These are phyloP conservation scores for Aspergillus taichungensis DNA, from an alignment of 495 filamentous ascomycete genomes.

Conservation along the genomic window DNA sequence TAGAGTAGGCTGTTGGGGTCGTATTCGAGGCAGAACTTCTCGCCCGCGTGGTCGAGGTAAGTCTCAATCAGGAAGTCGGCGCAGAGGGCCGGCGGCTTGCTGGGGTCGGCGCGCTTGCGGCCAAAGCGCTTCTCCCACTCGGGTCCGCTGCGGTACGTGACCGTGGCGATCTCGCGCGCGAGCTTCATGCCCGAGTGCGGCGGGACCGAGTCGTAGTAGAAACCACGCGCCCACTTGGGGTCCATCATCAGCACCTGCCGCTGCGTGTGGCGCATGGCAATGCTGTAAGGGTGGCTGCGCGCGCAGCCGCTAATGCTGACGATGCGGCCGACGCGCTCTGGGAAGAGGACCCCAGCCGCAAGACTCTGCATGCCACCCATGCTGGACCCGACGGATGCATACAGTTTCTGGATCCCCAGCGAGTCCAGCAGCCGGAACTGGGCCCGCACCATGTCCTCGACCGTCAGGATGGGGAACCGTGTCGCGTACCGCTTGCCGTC, in stretches of 20 bases:
- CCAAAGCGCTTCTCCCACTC: constrained; percentile 98
- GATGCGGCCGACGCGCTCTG: constrained; percentile 68
- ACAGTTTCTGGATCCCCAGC: constrained; percentile 69
- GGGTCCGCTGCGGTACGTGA: constrained; percentile 92
- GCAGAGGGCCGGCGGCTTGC: constrained; percentile 81
- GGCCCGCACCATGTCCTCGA: constrained; percentile 95
- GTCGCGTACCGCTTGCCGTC: constrained; percentile 87
- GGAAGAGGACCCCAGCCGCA: constrained; percentile 80
- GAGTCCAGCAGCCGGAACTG: constrained; percentile 85
- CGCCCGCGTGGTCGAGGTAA: constrained; percentile 95
- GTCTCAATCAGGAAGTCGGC: constrained; percentile 98
- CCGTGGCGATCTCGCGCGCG: constrained; percentile 92
- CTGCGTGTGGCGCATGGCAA: constrained; percentile 98
- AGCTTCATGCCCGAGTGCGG: constrained; percentile 97
- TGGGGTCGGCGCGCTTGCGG: constrained; percentile 74
- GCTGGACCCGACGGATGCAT: constrained; percentile 89
- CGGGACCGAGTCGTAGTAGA: constrained; percentile 84
- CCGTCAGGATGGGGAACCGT: constrained; percentile 90
- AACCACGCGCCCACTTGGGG: constrained; percentile 92
- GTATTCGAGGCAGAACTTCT: constrained; percentile 98
- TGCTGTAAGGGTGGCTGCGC: constrained; percentile 92
- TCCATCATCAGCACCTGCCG: constrained; percentile 98
- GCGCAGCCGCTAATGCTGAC: constrained; percentile 92
- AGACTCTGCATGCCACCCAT: constrained; percentile 99
- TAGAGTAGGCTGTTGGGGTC: constrained; percentile 95